A percentile compares a stretch with the other conserved stretches of the same genome.
phyloP scores from a whole-genome alignment of 2,329 filamentous ascomycete genomes.

The Pseudohalonectria lignicola region DNA sequence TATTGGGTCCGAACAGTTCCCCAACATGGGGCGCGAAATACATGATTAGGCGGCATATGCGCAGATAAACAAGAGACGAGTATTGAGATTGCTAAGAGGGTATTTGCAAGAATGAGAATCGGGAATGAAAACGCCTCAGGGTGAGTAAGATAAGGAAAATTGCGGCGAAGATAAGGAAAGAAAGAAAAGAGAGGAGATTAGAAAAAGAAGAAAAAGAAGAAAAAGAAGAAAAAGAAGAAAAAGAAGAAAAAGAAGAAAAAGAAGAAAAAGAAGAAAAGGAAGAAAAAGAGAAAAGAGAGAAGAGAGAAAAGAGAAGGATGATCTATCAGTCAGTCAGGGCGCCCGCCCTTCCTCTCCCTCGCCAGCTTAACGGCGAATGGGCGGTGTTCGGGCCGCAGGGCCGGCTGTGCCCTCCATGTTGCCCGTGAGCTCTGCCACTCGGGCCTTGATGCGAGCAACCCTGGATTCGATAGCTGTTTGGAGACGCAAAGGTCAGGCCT shows the following conservation, averaged over 20 bases:
- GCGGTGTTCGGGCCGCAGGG: conserved; percentile 23
- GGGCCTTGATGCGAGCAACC: conserved; percentile 93
- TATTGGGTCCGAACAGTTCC: too few species aligned
- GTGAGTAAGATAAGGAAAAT: background rate
- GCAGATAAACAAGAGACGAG: too few species aligned
- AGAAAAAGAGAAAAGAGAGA: conserved; percentile 6
- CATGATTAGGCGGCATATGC: too few species aligned
- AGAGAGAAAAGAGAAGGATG: too few species aligned
- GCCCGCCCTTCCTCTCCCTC: too few species aligned
- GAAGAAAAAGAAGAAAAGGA: conserved; percentile 1
- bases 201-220: too few species aligned
- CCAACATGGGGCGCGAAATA: too few species aligned
- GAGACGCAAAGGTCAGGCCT: too few species aligned
- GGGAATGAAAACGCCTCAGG: background rate
- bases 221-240: background rate
- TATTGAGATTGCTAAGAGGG: background rate
- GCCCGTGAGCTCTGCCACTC: conserved; percentile 86
- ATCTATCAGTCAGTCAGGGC: too few species aligned
- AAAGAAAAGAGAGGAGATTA: background rate
- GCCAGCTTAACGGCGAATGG: conserved; percentile 21
- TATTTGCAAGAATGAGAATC: background rate
- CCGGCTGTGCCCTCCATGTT: conserved; percentile 54
- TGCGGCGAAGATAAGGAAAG: background rate
- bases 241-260: background rate
- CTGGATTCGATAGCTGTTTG: conserved; percentile 82